These are phyloP conservation scores for Thelonectria blattea DNA, from an alignment of 2,329 filamentous ascomycete genomes.

Conservation along the genomic window DNA sequence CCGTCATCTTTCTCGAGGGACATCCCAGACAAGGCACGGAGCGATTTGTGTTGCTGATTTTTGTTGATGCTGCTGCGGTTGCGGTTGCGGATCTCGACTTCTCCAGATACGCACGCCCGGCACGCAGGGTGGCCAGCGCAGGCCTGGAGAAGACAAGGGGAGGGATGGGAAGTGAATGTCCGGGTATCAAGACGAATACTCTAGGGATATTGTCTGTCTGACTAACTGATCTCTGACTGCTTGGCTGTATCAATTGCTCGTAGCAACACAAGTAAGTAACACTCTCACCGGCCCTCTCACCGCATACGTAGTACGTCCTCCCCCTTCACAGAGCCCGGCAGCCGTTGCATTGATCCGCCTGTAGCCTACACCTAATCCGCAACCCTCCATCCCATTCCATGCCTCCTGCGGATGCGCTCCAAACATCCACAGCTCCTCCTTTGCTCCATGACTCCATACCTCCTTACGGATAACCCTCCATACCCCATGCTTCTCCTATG, in stretches of 20 bases:
- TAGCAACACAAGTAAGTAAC: too few relatives aligned
- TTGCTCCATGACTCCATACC: constrained; percentile 1
- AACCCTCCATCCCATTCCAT: neutral
- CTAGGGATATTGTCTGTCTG: neutral
- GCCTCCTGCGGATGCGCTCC: constrained; percentile 4
- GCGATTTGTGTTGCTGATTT: too few relatives aligned
- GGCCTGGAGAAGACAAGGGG: neutral
- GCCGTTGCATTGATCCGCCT: too few relatives aligned
- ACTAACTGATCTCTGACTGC: neutral
- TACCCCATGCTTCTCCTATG: constrained; percentile 7
- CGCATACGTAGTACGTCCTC: too few relatives aligned
- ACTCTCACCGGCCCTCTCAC: too few relatives aligned
- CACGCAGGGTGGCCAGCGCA: neutral
- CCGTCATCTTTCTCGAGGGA: constrained; percentile 22
- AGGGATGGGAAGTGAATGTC: neutral
- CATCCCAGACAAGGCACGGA: constrained; percentile 13
- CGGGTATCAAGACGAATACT: neutral
- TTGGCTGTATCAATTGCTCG: too few relatives aligned
- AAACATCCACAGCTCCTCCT: neutral
- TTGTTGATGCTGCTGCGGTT: neutral
- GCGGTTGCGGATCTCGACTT: neutral
- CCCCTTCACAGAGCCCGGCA: too few relatives aligned
- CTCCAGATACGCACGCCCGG: neutral
- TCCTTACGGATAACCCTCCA: neutral
- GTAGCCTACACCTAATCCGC: neutral